These are phyloP conservation scores for Lichtheimia hyalospora DNA, from an alignment of 371 early-diverging fungal genomes.

Conservation along the genomic window DNA sequence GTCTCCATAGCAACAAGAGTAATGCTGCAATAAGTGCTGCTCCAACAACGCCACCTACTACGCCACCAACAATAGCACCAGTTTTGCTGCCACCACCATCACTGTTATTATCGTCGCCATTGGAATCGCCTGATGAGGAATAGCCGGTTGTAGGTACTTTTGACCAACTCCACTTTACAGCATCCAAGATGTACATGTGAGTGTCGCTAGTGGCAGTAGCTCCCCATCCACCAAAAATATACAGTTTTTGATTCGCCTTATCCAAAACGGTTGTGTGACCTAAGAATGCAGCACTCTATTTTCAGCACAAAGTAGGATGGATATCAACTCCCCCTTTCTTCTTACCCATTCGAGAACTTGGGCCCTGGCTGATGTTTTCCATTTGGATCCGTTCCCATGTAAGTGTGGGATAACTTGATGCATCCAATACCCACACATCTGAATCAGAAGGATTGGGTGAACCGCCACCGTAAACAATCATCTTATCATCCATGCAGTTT, in stretches of 20 bases:
- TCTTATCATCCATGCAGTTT: slow-evolving; percentile 39
- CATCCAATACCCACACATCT: slow-evolving; percentile 47
- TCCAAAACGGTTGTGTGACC: slow-evolving; percentile 42
- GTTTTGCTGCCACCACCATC: neutral
- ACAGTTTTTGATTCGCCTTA: slow-evolving; percentile 20
- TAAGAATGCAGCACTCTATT: slow-evolving; percentile 1
- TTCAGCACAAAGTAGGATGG: neutral
- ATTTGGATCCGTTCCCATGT: slow-evolving; percentile 27
- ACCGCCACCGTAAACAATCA: slow-evolving; percentile 51
- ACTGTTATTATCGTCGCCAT: neutral
- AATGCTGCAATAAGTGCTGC: slow-evolving; percentile 10
- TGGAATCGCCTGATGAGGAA: neutral
- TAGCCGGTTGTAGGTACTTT: slow-evolving; percentile 13
- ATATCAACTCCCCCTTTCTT: neutral
- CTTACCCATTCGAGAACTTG: slow-evolving; percentile 45
- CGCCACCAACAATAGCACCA: slow-evolving; percentile 16
- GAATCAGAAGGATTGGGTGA: slow-evolving; percentile 38
- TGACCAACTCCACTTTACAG: slow-evolving; percentile 29
- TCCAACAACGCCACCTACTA: slow-evolving; percentile 12
- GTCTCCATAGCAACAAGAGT: slow-evolving; percentile 9
- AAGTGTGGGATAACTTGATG: slow-evolving; percentile 31
- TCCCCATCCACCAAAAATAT: slow-evolving; percentile 42
- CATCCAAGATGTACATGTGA: slow-evolving; percentile 29
- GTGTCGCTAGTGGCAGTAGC: slow-evolving; percentile 23
- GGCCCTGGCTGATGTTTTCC: slow-evolving; percentile 26